These are phyloP conservation scores for Scedosporium minutisporum DNA, from an alignment of 2,329 filamentous ascomycete species.

Conservation along the genomic window DNA sequence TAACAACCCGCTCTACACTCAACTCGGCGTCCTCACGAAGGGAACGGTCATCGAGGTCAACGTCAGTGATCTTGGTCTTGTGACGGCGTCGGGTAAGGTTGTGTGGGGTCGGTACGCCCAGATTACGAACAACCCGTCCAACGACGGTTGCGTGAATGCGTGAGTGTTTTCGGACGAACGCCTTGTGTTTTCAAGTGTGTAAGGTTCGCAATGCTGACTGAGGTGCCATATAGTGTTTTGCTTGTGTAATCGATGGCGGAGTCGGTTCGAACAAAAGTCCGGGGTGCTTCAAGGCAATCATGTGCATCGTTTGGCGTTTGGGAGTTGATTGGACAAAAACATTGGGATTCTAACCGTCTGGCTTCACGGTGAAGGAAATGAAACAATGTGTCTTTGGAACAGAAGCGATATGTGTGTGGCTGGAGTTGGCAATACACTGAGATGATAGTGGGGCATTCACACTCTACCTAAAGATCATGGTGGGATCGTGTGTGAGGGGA, in stretches of 20 bases:
- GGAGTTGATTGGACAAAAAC: not conserved
- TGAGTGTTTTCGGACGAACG: not conserved
- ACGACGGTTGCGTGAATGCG: slow-evolving; percentile 36
- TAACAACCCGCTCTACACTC: slow-evolving; percentile 83
- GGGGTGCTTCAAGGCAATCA: not conserved
- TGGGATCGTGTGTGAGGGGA: not conserved
- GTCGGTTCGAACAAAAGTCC: not conserved
- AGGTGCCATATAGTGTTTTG: slow-evolving; percentile 2
- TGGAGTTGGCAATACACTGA: not conserved
- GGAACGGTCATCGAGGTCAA: slow-evolving; percentile 81
- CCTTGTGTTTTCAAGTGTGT: not conserved
- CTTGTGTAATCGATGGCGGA: slow-evolving; percentile 1
- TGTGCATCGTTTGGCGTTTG: slow-evolving; percentile 7
- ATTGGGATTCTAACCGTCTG: not conserved
- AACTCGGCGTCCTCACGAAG: slow-evolving; percentile 81
- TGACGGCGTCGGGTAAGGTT: slow-evolving; percentile 85
- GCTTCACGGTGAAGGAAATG: too few species aligned
- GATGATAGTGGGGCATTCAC: not conserved
- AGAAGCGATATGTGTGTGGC: not conserved
- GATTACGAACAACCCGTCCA: slow-evolving; percentile 46
- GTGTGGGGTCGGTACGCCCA: slow-evolving; percentile 84
- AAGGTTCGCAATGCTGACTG: not conserved
- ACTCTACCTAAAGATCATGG: not conserved
- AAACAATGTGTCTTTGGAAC: not conserved
- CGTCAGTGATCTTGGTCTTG: slow-evolving; percentile 80